Evolutionary conservation across 805 yeast species (phyloP).

Genomic region (Kurtzmaniella fragi): DNA sequence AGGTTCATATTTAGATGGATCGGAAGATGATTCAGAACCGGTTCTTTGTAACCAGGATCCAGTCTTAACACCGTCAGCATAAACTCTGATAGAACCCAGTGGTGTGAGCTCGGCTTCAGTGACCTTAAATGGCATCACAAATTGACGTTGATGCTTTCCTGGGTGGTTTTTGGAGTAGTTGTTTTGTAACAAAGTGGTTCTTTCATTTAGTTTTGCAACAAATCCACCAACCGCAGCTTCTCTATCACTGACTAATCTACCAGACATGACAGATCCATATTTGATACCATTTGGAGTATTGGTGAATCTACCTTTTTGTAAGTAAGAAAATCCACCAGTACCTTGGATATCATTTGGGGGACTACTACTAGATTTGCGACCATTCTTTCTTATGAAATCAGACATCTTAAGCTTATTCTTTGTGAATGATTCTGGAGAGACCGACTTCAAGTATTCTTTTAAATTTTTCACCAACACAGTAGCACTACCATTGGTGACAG

Average conservation of each 20-base stretch:
- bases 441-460: conserved; percentile 25
- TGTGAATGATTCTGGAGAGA: conserved; percentile 13
- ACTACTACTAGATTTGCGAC: conserved; percentile 6
- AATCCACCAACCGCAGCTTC: conserved; percentile 51
- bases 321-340: conserved; percentile 72
- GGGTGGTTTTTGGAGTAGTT: conserved; percentile 36
- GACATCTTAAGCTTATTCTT: conserved; percentile 7
- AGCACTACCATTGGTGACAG: conserved; percentile 17
- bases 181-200: conserved; percentile 31
- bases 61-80: conserved; percentile 36
- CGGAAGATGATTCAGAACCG: conserved; percentile 13
- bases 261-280: conserved; percentile 55
- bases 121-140: conserved; percentile 37
- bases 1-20: conserved; percentile 22
- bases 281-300: conserved; percentile 70
- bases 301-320: conserved; percentile 59
- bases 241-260: conserved; percentile 52
- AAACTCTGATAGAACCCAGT: conserved; percentile 31
- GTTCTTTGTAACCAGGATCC: conserved; percentile 36
- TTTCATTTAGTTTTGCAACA: conserved; percentile 32
- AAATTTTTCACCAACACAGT: conserved; percentile 22
- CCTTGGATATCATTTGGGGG: conserved; percentile 43
- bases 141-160: conserved; percentile 39
- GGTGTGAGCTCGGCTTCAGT: conserved; percentile 34
- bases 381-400: conserved; percentile 19